Conservation (phyloP, 23 red algal genomes). For the Gracilariopsis chorda region DNA sequence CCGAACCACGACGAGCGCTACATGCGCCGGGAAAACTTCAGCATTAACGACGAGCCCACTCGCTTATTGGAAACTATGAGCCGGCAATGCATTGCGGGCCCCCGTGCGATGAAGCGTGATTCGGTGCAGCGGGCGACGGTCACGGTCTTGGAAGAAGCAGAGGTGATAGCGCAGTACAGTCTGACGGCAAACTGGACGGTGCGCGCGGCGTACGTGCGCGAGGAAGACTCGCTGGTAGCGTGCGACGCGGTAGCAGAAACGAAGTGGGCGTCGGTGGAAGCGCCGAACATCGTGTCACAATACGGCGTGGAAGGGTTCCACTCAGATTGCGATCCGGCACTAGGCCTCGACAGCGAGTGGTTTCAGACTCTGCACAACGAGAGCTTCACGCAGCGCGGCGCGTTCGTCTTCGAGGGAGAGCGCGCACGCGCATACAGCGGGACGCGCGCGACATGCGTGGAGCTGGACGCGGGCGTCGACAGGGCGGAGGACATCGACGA, state of each 20-base stretch:
- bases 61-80: background rate
- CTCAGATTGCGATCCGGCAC: background rate
- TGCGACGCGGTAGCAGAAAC: background rate
- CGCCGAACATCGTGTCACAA: background rate
- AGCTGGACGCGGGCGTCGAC: background rate
- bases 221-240: background rate
- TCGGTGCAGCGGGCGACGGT: background rate
- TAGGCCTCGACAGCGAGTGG: background rate
- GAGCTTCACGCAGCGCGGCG: conserved; percentile 1
- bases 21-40: background rate
- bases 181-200: background rate
- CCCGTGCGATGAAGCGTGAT: background rate
- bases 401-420: background rate
- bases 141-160: background rate
- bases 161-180: background rate
- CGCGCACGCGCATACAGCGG: conserved; percentile 1
- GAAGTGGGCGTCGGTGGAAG: background rate
- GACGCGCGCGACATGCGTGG: conserved; percentile 1
- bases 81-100: background rate
- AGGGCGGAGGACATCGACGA: background rate
- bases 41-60: background rate
- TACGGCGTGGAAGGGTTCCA: background rate
- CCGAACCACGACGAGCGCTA: background rate
- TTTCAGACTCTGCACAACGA: background rate
- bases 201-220: background rate